Evolutionary conservation across 2,329 filamentous ascomycete species (phyloP), one percentile per base, ranked within the genome.

Genomic region (Amauroascus verrucosus): DNA sequence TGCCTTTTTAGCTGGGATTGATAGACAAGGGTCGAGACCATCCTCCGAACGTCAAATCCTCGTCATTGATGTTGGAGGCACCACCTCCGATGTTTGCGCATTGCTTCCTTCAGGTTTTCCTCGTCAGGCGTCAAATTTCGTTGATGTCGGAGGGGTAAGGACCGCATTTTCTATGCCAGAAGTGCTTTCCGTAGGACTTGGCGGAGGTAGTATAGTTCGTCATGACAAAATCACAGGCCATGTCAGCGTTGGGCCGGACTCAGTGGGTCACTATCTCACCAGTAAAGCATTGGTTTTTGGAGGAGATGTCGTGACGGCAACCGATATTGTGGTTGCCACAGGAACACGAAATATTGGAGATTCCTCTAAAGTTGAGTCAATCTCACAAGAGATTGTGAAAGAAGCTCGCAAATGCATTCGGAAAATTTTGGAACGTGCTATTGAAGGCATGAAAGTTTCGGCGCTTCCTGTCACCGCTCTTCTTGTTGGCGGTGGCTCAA

Each of bases 41-140:
- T 44, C 11, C 32, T 35, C 30, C 3, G 57, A 63, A 48, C 65
- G 60, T 33, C 55, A 71, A 67, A 53, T 72, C 64, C 52, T 84
- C 69, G 81, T 85, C 0, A 57, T 55, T 40, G 82, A 85, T 60
- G 78, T 85, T 51, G 82, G 82, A 0, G 82, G 82, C 2, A 85
- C 82, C 0, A 85, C 82, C 0, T 78, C 80, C 0, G 82, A 85
- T 58, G 78, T 83, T 9, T 81, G 82, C 0, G 65, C 83, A 0
- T 64, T 85, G 2, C 72, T 81, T 6, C 72, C 76, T 0, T 83
- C 77, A 47, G 82, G 82, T 0, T 82, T 85, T 48, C 83, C 82
- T 0, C 72, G 81, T 30, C 79, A 83, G 62, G 76, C 79, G 48
- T 77, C 80, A 4, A 79, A 80, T 0, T 84, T 81, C 57, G 81